Evolutionary conservation across 31 red algal species (phyloP).

Genomic region (Odonthalia washingtoniensis): DNA sequence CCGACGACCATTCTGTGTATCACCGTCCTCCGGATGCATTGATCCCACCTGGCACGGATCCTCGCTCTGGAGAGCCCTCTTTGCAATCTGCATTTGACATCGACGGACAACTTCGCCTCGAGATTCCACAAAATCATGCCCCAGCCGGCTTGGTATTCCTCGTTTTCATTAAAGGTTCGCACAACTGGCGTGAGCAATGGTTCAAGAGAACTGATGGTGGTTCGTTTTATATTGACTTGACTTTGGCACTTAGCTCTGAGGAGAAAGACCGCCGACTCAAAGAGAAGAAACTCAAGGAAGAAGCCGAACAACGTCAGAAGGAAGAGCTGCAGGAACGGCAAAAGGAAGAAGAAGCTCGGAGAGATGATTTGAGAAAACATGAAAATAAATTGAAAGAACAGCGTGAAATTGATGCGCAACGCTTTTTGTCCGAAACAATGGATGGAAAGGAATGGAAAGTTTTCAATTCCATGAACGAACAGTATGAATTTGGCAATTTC

Average conservation of each 20-base stretch:
- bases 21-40: conserved; percentile 63
- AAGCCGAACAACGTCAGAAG: conserved; percentile 28
- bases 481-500: conserved; percentile 72
- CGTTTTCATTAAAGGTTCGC: conserved; percentile 58
- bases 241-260: conserved; percentile 32
- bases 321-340: conserved; percentile 60
- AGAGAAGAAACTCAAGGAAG: conserved; percentile 58
- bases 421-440: conserved; percentile 43
- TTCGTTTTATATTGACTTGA: conserved; percentile 84
- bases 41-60: conserved; percentile 59
- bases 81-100: conserved; percentile 75
- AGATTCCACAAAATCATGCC: conserved; percentile 56
- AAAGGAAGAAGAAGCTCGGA: conserved; percentile 32
- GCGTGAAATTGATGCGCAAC: conserved; percentile 39
- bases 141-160: conserved; percentile 90
- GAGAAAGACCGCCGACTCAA: conserved; percentile 48
- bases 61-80: conserved; percentile 62
- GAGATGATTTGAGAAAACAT: conserved; percentile 45
- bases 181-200: conserved; percentile 76
- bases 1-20: conserved; percentile 73
- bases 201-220: conserved; percentile 74
- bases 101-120: conserved; percentile 45
- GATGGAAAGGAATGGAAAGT: conserved; percentile 23
- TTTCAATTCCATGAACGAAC: conserved; percentile 57
- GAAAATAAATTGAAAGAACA: conserved; percentile 59